phyloP scores from a whole-genome alignment of 306 rosid genomes.

The Ziziphus jujuba region DNA sequence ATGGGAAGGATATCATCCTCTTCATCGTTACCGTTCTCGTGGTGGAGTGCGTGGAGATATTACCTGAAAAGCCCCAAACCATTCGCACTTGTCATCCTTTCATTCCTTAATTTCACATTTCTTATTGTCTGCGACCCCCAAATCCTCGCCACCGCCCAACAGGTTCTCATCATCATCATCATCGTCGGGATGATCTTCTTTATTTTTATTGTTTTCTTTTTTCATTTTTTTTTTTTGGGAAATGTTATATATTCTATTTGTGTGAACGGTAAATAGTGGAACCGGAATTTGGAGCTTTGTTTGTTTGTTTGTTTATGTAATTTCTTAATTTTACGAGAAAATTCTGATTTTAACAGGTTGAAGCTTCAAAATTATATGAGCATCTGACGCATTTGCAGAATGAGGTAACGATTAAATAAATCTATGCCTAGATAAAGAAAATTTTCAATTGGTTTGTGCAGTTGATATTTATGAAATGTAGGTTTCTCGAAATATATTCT shows the following conservation, averaged over 20 bases:
- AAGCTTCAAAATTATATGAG: slow-evolving; percentile 38
- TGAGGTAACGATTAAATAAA: slow-evolving; percentile 24
- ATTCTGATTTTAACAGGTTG: slow-evolving; percentile 30
- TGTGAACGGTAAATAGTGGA: too few relatives aligned
- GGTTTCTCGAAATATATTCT: slow-evolving; percentile 11
- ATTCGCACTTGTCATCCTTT: slow-evolving; percentile 27
- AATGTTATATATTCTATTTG: neutral
- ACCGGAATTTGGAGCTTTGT: too few relatives aligned
- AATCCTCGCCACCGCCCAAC: slow-evolving; percentile 29
- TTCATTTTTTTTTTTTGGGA: too few relatives aligned
- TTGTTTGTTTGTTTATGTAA: too few relatives aligned
- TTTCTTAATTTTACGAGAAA: too few relatives aligned
- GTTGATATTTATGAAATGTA: slow-evolving; percentile 19
- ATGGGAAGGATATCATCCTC: slow-evolving; percentile 45
- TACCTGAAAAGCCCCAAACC: slow-evolving; percentile 46
- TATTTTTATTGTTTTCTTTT: neutral
- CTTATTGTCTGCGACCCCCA: slow-evolving; percentile 32
- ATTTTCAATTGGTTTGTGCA: too few relatives aligned
- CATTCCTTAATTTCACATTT: slow-evolving; percentile 35
- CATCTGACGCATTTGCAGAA: slow-evolving; percentile 37
- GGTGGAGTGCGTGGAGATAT: slow-evolving; percentile 26
- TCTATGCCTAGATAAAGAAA: too few relatives aligned
- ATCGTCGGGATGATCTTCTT: neutral
- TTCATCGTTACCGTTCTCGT: slow-evolving; percentile 20
- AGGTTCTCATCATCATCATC: slow-evolving; percentile 10